Base-by-base conservation (phyloP, 495 filamentous ascomycete genomes). In the Neurospora sp. region DNA sequence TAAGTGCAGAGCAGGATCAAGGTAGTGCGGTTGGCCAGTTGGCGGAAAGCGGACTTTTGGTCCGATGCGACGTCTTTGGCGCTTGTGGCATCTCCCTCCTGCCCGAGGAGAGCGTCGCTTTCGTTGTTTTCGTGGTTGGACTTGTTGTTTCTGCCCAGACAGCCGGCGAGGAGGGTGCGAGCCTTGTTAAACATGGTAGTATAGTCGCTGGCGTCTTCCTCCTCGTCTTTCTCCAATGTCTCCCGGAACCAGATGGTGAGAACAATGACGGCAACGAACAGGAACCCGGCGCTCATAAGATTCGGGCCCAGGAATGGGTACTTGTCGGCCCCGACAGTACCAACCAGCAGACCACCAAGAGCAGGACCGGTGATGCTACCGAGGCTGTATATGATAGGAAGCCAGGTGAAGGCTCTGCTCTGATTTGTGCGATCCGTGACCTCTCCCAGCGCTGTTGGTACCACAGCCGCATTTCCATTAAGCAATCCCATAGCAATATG, bases 371-470 rank as follows among this genome's bases (percentile, higher is more conserved):
- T 96, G 74, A 99, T 96, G 41, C 92, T 93, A 18, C 96, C 96
- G 70, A 99, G 83, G 27, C 94, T 94, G 80, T 99, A 98, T 4
- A 99, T 88, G 45, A 97, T 90, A 0, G 96, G 96, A 18, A 99
- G 87, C 83, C 95, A 99, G 3, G 90, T 92, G 77, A 98, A 99
- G 0, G 94, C 95, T 68, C 87, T 87, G 47, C 91, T 93, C 82
- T 99, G 96, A 80, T 99, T 99, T 74, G 91, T 94, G 47, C 92
- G 89, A 77, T 98, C 95, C 2, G 96, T 99, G 72, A 99, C 91
- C 80, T 99, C 96, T 12, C 96, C 96, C 37, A 99, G 83, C 72
- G 94, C 96, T 2, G 96, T 97, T 37, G 93, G 94, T 3, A 99
- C 92, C 22, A 98, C 87, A 7, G 87, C 88, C 3, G 88, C 87